phyloP scores from a whole-genome alignment of 2,329 filamentous ascomycete species.

The Colletotrichum simmondsii region DNA sequence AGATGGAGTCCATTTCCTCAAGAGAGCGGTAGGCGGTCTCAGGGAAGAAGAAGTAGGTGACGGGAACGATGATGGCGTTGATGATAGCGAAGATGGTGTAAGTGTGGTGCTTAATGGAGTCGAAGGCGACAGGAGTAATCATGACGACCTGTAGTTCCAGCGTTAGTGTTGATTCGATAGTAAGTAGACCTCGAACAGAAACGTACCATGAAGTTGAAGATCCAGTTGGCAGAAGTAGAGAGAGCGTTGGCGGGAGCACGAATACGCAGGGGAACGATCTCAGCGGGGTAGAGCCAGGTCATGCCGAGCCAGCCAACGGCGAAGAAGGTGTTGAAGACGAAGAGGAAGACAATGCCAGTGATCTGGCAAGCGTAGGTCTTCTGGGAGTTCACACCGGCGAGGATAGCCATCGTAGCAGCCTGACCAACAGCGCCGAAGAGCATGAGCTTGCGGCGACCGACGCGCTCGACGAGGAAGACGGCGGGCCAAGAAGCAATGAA shows the following conservation, averaged over 20 bases:
- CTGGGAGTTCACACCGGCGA: constrained; percentile 55
- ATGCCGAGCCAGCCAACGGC: constrained; percentile 69
- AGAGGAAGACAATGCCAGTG: constrained; percentile 60
- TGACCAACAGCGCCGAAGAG: constrained; percentile 74
- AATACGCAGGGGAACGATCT: constrained; percentile 69
- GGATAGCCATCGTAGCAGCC: constrained; percentile 73
- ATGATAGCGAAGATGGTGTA: constrained; percentile 76
- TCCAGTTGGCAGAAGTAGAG: constrained; percentile 66
- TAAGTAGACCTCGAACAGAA: neutral
- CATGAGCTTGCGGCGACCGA: constrained; percentile 78
- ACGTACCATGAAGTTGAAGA: constrained; percentile 68
- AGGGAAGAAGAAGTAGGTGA: constrained; percentile 71
- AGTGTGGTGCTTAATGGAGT: constrained; percentile 67
- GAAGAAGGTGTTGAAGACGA: constrained; percentile 72
- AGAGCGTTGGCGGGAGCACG: constrained; percentile 70
- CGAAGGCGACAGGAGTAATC: constrained; percentile 69
- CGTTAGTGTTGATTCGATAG: neutral
- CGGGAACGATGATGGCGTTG: constrained; percentile 69
- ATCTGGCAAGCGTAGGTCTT: constrained; percentile 40
- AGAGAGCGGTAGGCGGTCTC: constrained; percentile 73
- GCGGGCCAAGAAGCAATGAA: constrained; percentile 66
- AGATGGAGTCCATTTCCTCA: constrained; percentile 75
- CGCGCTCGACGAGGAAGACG: constrained; percentile 71
- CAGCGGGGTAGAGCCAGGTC: constrained; percentile 71
- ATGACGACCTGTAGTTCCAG: constrained; percentile 62